phyloP scores from a whole-genome alignment of 352 stramenopile species.

The Blastocystis sp. region DNA sequence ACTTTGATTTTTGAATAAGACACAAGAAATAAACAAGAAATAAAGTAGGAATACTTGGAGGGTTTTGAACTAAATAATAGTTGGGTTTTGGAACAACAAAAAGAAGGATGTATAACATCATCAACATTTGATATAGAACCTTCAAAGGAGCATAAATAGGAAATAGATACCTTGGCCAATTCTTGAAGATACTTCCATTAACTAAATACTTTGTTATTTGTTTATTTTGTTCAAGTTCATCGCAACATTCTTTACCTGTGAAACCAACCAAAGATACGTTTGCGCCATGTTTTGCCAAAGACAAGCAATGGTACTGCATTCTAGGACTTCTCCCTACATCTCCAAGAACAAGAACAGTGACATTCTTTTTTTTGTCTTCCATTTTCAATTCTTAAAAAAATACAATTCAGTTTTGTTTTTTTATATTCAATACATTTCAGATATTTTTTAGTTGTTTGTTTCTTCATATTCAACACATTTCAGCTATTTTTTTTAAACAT shows the following conservation, averaged over 20 bases:
- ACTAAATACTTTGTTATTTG: constrained; percentile 40
- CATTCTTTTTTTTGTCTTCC: constrained; percentile 41
- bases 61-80: constrained; percentile 89
- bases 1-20: constrained; percentile 55
- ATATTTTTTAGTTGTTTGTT: too few relatives aligned
- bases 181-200: constrained; percentile 40
- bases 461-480: too few relatives aligned
- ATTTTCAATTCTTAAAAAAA: too few relatives aligned
- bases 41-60: constrained; percentile 81
- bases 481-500: too few relatives aligned
- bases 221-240: constrained; percentile 40
- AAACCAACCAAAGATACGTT: constrained; percentile 66
- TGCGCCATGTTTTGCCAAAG: constrained; percentile 55
- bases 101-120: constrained; percentile 56
- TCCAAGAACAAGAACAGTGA: constrained; percentile 68
- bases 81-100: constrained; percentile 55
- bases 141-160: constrained; percentile 60
- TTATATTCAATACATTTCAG: too few relatives aligned
- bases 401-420: too few relatives aligned
- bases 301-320: constrained; percentile 96
- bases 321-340: constrained; percentile 81
- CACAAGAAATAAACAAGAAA: constrained; percentile 61
- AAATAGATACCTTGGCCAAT: constrained; percentile 49
- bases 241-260: constrained; percentile 62
- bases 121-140: constrained; percentile 47